Evolutionary conservation across 257 asterid genomes (phyloP), one percentile per base, ranked within the genome.

Genomic region (Linaria vulgaris): DNA sequence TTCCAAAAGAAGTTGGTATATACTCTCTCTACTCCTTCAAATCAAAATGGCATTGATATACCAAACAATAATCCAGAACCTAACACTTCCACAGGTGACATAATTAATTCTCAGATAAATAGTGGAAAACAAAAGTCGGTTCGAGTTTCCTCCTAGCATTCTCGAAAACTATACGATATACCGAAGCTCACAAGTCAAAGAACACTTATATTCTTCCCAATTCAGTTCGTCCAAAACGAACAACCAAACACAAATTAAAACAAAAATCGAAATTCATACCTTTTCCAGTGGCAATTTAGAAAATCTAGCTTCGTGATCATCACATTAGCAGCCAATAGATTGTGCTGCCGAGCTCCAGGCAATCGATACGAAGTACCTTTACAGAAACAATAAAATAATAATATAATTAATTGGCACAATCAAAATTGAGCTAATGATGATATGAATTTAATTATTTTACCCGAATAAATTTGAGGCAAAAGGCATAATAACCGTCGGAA

Each of bases 401-500:
- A 39, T 54, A 15, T 44, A 21, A 24, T 6, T 62, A 54, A 56
- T 11, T 30, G 24, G 22, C 23, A 59, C n/a, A 11, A 61, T 25
- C 37, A 49, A n/a, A 9, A 4, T 21, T 17, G 15, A 38, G 23
- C 27, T 7, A 45, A 54, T 24, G 23, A 22, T 24, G 22, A 24
- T 54, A 1, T 53, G 19, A 21, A 12, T 9, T 23, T 57, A 24
- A 6, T 27, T 27, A 6, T 27, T 12, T 63, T 76, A 79, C 96
- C 90, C 27, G 75, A 63, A 74, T 47, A 69, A 72, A 77, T 30
- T 62, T 51, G 78, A 61, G 79, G 79, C 64, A 84, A 39, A 31
- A 65, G 67, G 66, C 56, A 19, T 21, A 67, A 52, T 56, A 61
- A 65, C 37, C 69, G 78, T 75, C 83, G 74, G 37, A 79, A 48